Evolutionary conservation across 106 monocot genomes (phyloP), one percentile per base, ranked within the genome.

Genomic region (Dioscorea dumetorum): DNA sequence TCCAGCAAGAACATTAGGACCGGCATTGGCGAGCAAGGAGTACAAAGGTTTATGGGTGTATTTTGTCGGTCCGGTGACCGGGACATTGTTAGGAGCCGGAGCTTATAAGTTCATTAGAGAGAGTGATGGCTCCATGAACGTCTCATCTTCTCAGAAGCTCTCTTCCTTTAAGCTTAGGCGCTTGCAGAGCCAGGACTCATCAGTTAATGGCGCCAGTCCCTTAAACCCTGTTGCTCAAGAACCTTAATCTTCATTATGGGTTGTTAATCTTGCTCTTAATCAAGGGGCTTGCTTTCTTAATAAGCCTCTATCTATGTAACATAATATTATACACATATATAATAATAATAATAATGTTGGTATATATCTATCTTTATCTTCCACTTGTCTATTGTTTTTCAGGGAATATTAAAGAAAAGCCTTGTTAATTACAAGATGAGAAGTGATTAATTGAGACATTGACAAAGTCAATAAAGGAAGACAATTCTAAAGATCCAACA

Each of bases 1-100:
- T 66, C 91, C 91, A 15, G 87, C 81, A 50, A 80, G 91, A 62
- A 87, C 73, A 22, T 32, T 91, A 18, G 91, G 73, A 0, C 91
- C 91, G 22, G 91, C 91, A n/a, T n/a, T 84, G 33, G 91, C 84
- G 3, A 81, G 87, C 81, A 65, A 56, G 50, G 66, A 61, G 3
- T 91, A 66, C 76, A 35, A 81, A 0, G 67, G 62, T 7, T 48
- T 87, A 2, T 91, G 91, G 91, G 78, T 91, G 15, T 91, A 91
- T 71, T 52, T 91, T 21, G 52, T 87, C 0, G 91, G 84, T 13
- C 91, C 91, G 0, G 71, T 79, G 4, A 12, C 79, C 6, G 91
- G 91, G 12, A 79, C 91, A 6, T 12, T 87, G 22, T 68, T 66
- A 22, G 91, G 87, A 0, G 81, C 84, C 1, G 76, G 75, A 57